Base-by-base conservation (phyloP, 371 early-diverging fungal species). In the Mucor plumbeus region DNA sequence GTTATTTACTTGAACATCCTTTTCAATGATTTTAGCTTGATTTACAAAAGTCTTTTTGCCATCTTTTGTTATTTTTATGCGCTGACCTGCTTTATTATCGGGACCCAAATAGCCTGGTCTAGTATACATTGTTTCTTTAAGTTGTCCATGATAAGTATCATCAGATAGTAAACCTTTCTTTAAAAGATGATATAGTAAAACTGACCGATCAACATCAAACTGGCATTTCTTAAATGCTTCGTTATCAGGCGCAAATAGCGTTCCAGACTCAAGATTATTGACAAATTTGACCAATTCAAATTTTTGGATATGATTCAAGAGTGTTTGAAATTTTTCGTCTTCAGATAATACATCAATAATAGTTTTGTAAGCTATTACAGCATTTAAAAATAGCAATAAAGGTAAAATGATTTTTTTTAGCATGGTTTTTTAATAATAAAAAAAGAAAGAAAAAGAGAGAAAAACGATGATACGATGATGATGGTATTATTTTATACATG, bases 241-340 rank as follows among this genome's bases (percentile, higher is more conserved):
- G 59, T 87, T 83, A 59, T 78, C 79, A 6, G 86, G 86, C 9
- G 87, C 86, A 77, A 87, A 85, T 41, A 87, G 67, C 7, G 87
- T 85, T 34, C 75, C 83, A 33, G 76, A 57, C 31, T 72, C 65
- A 50, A 74, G 60, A n/a, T 54, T 63, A 40, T 77, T 82, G 10
- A 72, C 53, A 31, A 63, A 47, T 8, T 68, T 60, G 11, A 68
- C 69, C 5, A 75, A 63, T 6, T 68, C 53, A 4, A 72, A 61
- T 7, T 39, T 39, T 44, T 76, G 65, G 47, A 81, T 54, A 57
- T 79, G 74, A 17, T 44, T 38, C 31, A 81, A 41, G n/a, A 79
- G 64, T 1, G 56, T 67, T 26, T 57, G 43, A 50, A 77, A 81
- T 55, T 81, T 74, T 50, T 71, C 36, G 34, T 76, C 72, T 65